phyloP scores from a whole-genome alignment of 352 stramenopile genomes.

The Phytophthora kernoviae region DNA sequence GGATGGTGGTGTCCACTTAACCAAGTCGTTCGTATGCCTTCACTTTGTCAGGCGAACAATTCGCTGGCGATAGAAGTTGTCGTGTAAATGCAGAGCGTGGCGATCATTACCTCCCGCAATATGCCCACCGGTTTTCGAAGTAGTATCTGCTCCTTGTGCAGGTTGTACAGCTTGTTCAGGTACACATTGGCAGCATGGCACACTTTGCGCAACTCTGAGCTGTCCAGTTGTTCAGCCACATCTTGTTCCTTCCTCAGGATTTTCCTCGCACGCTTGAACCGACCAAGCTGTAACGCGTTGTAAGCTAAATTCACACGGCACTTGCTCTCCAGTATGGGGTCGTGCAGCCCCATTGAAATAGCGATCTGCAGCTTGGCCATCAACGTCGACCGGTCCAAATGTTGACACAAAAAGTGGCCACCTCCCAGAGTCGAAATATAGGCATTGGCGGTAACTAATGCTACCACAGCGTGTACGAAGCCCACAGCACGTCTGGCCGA shows the following conservation, averaged over 20 bases:
- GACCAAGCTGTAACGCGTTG: constrained; percentile 71
- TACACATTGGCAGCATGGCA: constrained; percentile 71
- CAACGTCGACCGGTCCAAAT: constrained; percentile 71
- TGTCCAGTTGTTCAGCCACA: constrained; percentile 55
- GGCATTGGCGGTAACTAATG: constrained; percentile 80
- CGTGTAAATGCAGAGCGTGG: constrained; percentile 38
- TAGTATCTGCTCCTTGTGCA: constrained; percentile 62
- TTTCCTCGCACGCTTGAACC: constrained; percentile 57
- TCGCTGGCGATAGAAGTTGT: constrained; percentile 85
- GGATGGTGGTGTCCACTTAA: no score
- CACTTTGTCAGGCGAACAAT: constrained; percentile 68
- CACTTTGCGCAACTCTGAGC: constrained; percentile 61
- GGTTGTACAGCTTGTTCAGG: constrained; percentile 62
- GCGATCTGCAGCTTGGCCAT: constrained; percentile 83
- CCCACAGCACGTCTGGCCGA: constrained; percentile 68
- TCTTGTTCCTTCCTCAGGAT: constrained; percentile 54
- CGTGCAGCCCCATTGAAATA: constrained; percentile 71
- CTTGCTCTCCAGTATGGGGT: constrained; percentile 81
- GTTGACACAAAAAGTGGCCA: constrained; percentile 79
- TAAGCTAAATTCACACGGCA: constrained; percentile 85
- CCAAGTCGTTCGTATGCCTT: constrained; percentile 4
- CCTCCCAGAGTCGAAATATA: constrained; percentile 86
- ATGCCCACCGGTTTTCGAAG: constrained; percentile 15
- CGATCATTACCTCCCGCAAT: constrained; percentile 12
- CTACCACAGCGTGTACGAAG: constrained; percentile 72